These are phyloP conservation scores for Aspergillus versicolor DNA, from an alignment of 2,329 filamentous ascomycete genomes.

Conservation along the genomic window DNA sequence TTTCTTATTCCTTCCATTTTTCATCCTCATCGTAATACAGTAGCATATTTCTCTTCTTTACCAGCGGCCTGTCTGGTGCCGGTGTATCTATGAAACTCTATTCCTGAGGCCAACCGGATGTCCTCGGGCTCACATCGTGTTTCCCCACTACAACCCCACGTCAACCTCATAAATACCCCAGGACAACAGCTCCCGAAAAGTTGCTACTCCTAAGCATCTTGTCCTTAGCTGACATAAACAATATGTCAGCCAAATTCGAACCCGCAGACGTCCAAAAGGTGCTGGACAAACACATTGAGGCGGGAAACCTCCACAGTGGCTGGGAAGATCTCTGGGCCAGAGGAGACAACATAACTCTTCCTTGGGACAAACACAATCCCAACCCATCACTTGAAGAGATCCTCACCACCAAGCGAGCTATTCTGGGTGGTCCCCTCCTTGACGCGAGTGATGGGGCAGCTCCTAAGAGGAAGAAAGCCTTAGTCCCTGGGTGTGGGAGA, in stretches of 20 bases:
- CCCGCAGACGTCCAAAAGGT: constrained; percentile 6
- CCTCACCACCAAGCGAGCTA: constrained; percentile 39
- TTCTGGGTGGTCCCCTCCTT: constrained; percentile 38
- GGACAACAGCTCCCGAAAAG: not conserved
- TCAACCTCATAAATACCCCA: not conserved
- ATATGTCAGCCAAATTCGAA: not conserved
- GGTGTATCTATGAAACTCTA: not conserved
- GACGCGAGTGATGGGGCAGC: constrained; percentile 15
- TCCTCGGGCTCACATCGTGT: not conserved
- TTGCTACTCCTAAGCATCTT: not conserved
- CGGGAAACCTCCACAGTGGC: constrained; percentile 27
- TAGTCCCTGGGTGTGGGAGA: constrained; percentile 79
- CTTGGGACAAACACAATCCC: constrained; percentile 61
- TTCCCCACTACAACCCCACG: constrained; percentile 3
- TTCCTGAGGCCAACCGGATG: not conserved
- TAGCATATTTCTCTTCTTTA: too few relatives aligned
- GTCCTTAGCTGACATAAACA: not conserved
- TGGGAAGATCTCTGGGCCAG: constrained; percentile 60
- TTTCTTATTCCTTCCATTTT: not conserved
- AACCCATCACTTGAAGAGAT: constrained; percentile 60
- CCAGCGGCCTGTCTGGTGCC: not conserved
- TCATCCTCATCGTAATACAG: not conserved
- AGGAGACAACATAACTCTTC: constrained; percentile 46
- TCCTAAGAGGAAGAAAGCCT: constrained; percentile 52
- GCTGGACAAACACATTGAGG: constrained; percentile 7